Conservation (phyloP, 2,329 filamentous ascomycete genomes). For the Verticillium tricorpus region DNA sequence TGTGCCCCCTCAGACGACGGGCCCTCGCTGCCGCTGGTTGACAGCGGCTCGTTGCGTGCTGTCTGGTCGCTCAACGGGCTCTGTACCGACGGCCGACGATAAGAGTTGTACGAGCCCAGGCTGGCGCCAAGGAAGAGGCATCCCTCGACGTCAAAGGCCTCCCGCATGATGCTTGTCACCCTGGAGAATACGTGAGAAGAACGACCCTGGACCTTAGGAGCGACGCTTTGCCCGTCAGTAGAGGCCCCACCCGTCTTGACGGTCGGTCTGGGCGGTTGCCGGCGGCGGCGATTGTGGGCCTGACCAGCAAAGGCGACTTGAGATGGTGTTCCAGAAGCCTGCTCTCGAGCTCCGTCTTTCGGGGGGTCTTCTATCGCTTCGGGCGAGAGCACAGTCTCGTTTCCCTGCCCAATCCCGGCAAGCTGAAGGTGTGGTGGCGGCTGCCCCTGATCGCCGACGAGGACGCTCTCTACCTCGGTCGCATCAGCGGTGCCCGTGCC, state of each 20-base stretch:
- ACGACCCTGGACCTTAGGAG: slow-evolving; percentile 7
- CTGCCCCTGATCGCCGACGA: background rate
- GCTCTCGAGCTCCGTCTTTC: no score
- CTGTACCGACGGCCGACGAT: no score
- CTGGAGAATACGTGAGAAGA: slow-evolving; percentile 30
- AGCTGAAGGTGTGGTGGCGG: no score
- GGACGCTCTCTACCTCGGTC: background rate
- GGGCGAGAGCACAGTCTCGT: no score
- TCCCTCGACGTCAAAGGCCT: slow-evolving; percentile 29
- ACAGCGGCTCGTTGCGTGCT: no score
- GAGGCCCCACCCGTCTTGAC: slow-evolving; percentile 2
- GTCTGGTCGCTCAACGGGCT: no score
- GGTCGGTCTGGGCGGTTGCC: slow-evolving; percentile 4
- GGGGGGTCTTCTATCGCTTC: no score
- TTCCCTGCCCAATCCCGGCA: no score
- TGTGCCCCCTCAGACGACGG: background rate
- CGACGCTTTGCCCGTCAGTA: slow-evolving; percentile 4
- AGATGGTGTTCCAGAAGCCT: background rate
- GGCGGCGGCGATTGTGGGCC: slow-evolving; percentile 3
- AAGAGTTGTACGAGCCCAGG: slow-evolving; percentile 14
- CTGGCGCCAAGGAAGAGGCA: slow-evolving; percentile 13
- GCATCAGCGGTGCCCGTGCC: background rate
- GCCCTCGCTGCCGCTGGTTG: slow-evolving; percentile 17
- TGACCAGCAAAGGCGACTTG: background rate
- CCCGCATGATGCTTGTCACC: slow-evolving; percentile 36